Conservation (phyloP, 441 rosid species). For the Populus tomentosa region DNA sequence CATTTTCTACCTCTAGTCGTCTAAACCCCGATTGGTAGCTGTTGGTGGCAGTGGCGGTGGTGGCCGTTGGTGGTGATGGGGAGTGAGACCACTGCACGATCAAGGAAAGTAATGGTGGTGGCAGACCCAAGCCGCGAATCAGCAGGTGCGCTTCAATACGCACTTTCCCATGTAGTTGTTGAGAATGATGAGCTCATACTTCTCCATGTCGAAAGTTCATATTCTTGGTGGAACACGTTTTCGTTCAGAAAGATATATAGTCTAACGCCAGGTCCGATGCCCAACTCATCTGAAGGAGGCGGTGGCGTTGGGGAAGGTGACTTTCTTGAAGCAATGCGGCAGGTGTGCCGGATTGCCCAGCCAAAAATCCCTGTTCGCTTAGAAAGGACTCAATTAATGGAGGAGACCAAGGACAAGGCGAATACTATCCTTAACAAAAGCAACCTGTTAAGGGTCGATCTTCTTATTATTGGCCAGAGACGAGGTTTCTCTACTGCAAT, state of each 20-base stretch:
- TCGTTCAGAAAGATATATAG: conserved; percentile 45
- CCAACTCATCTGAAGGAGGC: conserved; percentile 17
- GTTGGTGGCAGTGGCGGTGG: not conserved
- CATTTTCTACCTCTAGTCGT: conserved; percentile 5
- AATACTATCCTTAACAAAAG: conserved; percentile 44
- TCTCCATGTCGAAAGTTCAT: conserved; percentile 36
- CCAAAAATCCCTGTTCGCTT: conserved; percentile 45
- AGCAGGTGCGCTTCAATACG: conserved; percentile 45
- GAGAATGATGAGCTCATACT: conserved; percentile 44
- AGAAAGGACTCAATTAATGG: conserved; percentile 26
- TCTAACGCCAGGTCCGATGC: conserved; percentile 10
- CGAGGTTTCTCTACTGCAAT: too few relatives aligned
- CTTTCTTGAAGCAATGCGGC: conserved; percentile 76
- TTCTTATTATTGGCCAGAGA: conserved; percentile 70
- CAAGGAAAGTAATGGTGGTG: conserved; percentile 44
- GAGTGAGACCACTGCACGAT: conserved; percentile 16
- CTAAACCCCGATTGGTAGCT: not conserved
- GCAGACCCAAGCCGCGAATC: conserved; percentile 43
- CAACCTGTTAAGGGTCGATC: conserved; percentile 43
- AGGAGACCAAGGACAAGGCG: conserved; percentile 55
- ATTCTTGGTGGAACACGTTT: conserved; percentile 56
- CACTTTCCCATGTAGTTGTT: conserved; percentile 37
- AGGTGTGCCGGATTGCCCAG: conserved; percentile 51
- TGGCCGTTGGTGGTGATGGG: conserved; percentile 22
- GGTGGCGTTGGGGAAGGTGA: conserved; percentile 28